phyloP scores from a whole-genome alignment of 352 stramenopile genomes.

The Elongisporangium prolatum region DNA sequence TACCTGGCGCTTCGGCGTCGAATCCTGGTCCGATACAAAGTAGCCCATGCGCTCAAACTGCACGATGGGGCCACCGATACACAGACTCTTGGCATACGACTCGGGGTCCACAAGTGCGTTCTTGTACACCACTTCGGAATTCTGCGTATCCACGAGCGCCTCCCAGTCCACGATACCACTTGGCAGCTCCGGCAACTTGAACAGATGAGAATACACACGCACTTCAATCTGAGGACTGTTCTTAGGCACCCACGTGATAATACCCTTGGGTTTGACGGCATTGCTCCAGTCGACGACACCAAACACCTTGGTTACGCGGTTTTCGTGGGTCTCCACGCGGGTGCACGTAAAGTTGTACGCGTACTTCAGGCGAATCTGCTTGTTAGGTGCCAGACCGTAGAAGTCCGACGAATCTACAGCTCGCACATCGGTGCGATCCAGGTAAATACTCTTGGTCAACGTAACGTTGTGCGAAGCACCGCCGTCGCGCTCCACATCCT shows the following conservation, averaged over 20 bases:
- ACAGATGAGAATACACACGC: conserved; percentile 96
- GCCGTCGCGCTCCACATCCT: conserved; percentile 56
- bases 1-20: conserved; percentile 87
- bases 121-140: conserved; percentile 78
- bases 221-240: conserved; percentile 85
- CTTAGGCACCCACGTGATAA: conserved; percentile 94
- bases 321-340: conserved; percentile 72
- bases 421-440: conserved; percentile 74
- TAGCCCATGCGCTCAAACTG: conserved; percentile 99
- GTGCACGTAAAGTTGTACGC: conserved; percentile 92
- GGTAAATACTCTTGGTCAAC: conserved; percentile 56
- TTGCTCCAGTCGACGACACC: conserved; percentile 67
- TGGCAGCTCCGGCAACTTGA: conserved; percentile 88
- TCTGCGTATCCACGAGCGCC: conserved; percentile 77
- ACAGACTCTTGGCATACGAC: conserved; percentile 44
- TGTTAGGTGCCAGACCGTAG: conserved; percentile 93
- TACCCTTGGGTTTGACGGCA: conserved; percentile 91
- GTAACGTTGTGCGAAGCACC: conserved; percentile 55
- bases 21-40: conserved; percentile 96
- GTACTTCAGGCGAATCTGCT: conserved; percentile 97
- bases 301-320: conserved; percentile 51
- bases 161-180: conserved; percentile 70
- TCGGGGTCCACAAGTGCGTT: conserved; percentile 89
- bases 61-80: conserved; percentile 59
- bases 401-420: conserved; percentile 81